A percentile compares a stretch with the other conserved stretches of the same genome.
phyloP scores from a whole-genome alignment of 805 yeast species.

The Candida silvatica region DNA sequence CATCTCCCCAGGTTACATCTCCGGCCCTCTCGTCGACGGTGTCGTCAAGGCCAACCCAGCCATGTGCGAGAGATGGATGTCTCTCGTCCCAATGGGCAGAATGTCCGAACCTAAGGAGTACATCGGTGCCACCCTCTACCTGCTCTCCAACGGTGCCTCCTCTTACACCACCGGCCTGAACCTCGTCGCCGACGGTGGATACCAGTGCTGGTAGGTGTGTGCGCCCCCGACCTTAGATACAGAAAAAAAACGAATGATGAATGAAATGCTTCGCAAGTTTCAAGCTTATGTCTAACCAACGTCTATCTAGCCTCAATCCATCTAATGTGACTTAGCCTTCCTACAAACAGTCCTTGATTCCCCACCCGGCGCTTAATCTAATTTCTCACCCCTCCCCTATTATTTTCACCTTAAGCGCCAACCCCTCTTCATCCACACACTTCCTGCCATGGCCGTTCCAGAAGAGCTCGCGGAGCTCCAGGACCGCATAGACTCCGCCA shows the following conservation, averaged over 20 bases:
- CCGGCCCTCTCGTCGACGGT: conserved; percentile 69
- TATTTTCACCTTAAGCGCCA: neutral
- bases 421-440: neutral
- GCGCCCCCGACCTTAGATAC: too few species aligned
- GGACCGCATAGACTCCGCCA: conserved; percentile 31
- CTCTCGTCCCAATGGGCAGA: conserved; percentile 66
- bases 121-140: conserved; percentile 66
- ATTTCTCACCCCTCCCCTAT: too few species aligned
- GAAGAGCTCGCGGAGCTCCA: conserved; percentile 21
- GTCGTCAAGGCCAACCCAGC: conserved; percentile 51
- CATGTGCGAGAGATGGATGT: conserved; percentile 65
- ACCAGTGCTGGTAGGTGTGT: conserved; percentile 59
- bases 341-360: too few species aligned
- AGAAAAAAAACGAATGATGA: too few species aligned
- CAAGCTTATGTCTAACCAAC: too few species aligned
- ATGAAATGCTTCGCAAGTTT: too few species aligned
- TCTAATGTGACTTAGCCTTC: too few species aligned
- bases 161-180: conserved; percentile 81
- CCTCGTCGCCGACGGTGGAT: conserved; percentile 80
- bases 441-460: neutral
- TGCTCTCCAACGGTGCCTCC: conserved; percentile 63
- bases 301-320: too few species aligned
- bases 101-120: conserved; percentile 83
- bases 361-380: too few species aligned
- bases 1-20: conserved; percentile 72